Base-by-base conservation (phyloP, 2,329 filamentous ascomycete genomes). In the Pezicula carpinea region DNA sequence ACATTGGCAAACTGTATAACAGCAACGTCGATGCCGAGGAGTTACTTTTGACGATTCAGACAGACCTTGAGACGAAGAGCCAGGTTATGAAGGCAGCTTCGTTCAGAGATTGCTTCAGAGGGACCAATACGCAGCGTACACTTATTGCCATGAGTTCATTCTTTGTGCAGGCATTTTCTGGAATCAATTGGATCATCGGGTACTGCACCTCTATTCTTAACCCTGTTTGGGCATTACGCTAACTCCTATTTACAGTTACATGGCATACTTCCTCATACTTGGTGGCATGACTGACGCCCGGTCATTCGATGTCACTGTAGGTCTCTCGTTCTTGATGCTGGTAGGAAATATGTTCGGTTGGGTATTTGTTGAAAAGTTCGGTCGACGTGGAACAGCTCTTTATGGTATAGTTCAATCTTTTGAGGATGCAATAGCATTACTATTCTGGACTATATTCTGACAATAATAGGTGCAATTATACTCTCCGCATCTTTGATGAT, bases 321-420 rank as follows among this genome's bases (percentile, higher is more conserved):
- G 55, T 6, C 51, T 64, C 6, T 59, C 56, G 8, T 62, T 59
- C 21, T 43, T 62, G 5, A 61, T 60, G 54, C 53, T 61, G 0
- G 47, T 62, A 23, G 64, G 62, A 3, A 66, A 66, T 48, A 60
- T 64, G 50, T 53, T 51, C 17, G 57, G 58, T 21, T 65, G 64
- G 64, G 46, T 59, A 23, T 58, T 64, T 17, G 55, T 66, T 14
- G 61, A 66, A 34, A 50, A 42, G 17, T 60, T 61, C 33, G 62
- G 62, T 14, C 58, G 62, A 11, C 58, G 64, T 8, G 50, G 48
- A 18, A 59, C 59, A 0, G 56, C 57, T 11, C 49, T 65, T 8
- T 61, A 48, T 22, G 54, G 56, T 43, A 43, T 15, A 23, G 10
- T n/a, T n/a, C 21, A 18, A 40, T 43, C 26, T 21, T 43, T 13